Evolutionary conservation across 2,329 filamentous ascomycete genomes (phyloP), one percentile per base, ranked within the genome.

Genomic region (Hortaea werneckii): DNA sequence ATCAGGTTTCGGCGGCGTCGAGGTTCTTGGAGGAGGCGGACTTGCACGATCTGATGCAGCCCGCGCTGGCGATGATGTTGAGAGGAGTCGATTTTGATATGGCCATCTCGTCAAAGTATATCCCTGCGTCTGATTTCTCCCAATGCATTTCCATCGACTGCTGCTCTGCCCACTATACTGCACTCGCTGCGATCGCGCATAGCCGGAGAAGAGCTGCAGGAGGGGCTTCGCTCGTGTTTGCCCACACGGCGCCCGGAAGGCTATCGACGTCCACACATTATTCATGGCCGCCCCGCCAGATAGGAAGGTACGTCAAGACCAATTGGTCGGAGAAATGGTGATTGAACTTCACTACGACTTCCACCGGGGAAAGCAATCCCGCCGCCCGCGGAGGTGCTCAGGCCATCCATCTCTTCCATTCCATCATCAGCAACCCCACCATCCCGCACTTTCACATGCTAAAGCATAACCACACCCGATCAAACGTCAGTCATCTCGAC

Each of bases 241-340:
- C 32, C 49, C 48, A 41, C 53, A 53, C 9, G 56, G 55, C 47
- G 54, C 54, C 34, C 53, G 39, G 12, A 50, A 50, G 40, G 52
- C 60, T 57, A 62, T 52, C 51, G 59, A 47, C 7, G 52, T 51
- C 59, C 60, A 62, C 10, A 56, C 61, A 61, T 61, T 52, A 48
- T 54, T 63, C 62, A 65, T 64, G 11, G 44, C 48, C 9, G 28
- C 13, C 30, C 7, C 30, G 7, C 30, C n/a, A 7, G 30, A 34
- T 7, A 34, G 7, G n/a, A 34, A 7, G 7, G 30, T n/a, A 34
- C n/a, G 30, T 34, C 30, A n/a, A 34, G 30, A 34, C 30, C n/a
- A 7, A 34, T n/a, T 7, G 7, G 30, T n/a, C 7, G 30, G n/a
- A n/a, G 30, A 34, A 34, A 34, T n/a, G 7, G 7, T 7, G 7